Evolutionary conservation across 257 asterid species (phyloP).

Genomic region (Jaltomata sinuosa): DNA sequence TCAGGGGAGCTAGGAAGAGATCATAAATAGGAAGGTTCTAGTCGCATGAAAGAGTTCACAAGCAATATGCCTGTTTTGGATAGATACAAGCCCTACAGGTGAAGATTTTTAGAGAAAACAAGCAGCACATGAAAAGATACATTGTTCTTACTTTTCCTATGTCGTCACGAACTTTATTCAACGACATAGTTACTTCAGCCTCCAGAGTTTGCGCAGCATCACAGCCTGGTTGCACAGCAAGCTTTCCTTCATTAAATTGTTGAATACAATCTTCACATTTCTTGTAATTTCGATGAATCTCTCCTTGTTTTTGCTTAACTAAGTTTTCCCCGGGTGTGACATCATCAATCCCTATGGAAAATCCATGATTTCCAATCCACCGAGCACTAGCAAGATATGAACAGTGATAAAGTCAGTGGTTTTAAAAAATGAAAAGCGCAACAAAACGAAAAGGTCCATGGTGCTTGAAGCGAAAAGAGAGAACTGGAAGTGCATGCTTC

Average conservation of each 20-base stretch:
- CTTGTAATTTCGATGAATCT: slow-evolving; percentile 43
- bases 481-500: neutral
- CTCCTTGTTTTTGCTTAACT: slow-evolving; percentile 43
- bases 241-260: slow-evolving; percentile 54
- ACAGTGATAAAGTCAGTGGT: no score
- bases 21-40: neutral
- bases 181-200: slow-evolving; percentile 49
- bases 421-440: neutral
- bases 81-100: neutral
- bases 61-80: neutral
- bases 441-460: neutral
- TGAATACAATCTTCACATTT: slow-evolving; percentile 50
- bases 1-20: neutral
- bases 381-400: slow-evolving; percentile 63
- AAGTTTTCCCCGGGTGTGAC: slow-evolving; percentile 62
- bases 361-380: slow-evolving; percentile 99
- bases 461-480: neutral
- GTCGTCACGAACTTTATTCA: slow-evolving; percentile 67
- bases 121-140: neutral
- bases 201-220: slow-evolving; percentile 85
- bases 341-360: slow-evolving; percentile 93
- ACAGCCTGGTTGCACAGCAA: slow-evolving; percentile 73
- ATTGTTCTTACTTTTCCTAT: slow-evolving; percentile 52
- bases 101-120: neutral
- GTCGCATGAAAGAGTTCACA: neutral